Percentiles rank a stretch among this genome's conserved stretches.
Conservation (phyloP, 106 monocot genomes). For the Narthecium ossifragum region DNA sequence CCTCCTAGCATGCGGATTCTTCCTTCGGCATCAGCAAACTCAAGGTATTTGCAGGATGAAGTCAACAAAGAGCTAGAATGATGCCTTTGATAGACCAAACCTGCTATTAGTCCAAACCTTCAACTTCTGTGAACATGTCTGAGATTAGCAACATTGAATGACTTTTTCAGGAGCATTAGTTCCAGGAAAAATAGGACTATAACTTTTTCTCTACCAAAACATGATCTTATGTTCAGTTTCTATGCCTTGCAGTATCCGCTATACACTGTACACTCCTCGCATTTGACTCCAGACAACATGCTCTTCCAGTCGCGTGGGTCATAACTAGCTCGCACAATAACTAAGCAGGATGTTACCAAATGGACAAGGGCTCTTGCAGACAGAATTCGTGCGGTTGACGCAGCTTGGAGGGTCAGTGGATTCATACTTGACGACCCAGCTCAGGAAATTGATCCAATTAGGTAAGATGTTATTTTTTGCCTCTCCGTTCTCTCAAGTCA, state of each 20-base stretch:
- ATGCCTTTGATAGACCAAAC: too few relatives aligned
- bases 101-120: too few relatives aligned
- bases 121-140: too few relatives aligned
- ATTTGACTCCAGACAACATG: slow-evolving; percentile 90
- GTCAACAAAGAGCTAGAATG: too few relatives aligned
- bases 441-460: slow-evolving; percentile 72
- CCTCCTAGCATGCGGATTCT: slow-evolving; percentile 75
- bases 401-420: slow-evolving; percentile 60
- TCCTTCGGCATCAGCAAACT: slow-evolving; percentile 94
- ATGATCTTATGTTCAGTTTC: too few relatives aligned
- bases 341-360: slow-evolving; percentile 68
- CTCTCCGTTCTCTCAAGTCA: too few relatives aligned
- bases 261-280: slow-evolving; percentile 84
- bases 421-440: slow-evolving; percentile 90
- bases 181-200: too few relatives aligned
- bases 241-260: slow-evolving; percentile 89
- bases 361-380: slow-evolving; percentile 89
- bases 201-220: too few relatives aligned
- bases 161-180: too few relatives aligned
- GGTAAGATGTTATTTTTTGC: slow-evolving; percentile 40
- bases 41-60: slow-evolving; percentile 53
- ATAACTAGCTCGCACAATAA: slow-evolving; percentile 74
- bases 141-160: too few relatives aligned
- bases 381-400: slow-evolving; percentile 51
- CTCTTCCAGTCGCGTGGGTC: slow-evolving; percentile 94